Evolutionary conservation across 805 yeast genomes (phyloP), one percentile per base, ranked within the genome.

Genomic region (Candida argentea): DNA sequence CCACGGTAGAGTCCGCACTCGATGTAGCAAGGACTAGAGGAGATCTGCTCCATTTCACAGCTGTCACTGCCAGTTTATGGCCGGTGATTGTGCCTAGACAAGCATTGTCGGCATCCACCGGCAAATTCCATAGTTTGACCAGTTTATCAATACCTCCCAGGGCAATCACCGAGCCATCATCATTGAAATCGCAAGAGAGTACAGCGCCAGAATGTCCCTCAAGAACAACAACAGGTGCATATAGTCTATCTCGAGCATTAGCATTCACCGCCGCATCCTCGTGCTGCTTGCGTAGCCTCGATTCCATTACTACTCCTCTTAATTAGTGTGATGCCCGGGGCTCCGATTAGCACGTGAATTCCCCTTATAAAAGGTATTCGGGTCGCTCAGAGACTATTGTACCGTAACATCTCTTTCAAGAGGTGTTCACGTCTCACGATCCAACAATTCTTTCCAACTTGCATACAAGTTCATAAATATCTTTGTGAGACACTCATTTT

Each of bases 51-150:
- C 87, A 81, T 16, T 53, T 46, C 6, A 80, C 39, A 1, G 75
- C 65, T 0, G 84, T 70, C 0, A 82, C 62, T 0, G 85, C 84
- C 5, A 72, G 67, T 33, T 75, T 76, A 43, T 77, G 84, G 4
- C 78, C 82, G 3, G 70, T 35, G 2, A 38, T 14, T 3, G 55
- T 49, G 3, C 76, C 77, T 34, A 48, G 61, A 40, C 71, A 73
- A 2, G 53, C 49, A 1, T 22, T 25, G 6, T 37, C 40, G 3
- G 46, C 48, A 8, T 31, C 38, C 3, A 32, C 26, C 3, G 67
- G 67, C 4, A 61, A 46, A 18, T 52, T 48, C 75, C 75, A 70
- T 15, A 70, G 39, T 13, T 52, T 52, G 21, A 75, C 52, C n/a
- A 55, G 44, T 30, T 58, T 59, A 40, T 81, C 89, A 11, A 58